phyloP scores from a whole-genome alignment of 163 green algal genomes.

The Volvox carteri region DNA sequence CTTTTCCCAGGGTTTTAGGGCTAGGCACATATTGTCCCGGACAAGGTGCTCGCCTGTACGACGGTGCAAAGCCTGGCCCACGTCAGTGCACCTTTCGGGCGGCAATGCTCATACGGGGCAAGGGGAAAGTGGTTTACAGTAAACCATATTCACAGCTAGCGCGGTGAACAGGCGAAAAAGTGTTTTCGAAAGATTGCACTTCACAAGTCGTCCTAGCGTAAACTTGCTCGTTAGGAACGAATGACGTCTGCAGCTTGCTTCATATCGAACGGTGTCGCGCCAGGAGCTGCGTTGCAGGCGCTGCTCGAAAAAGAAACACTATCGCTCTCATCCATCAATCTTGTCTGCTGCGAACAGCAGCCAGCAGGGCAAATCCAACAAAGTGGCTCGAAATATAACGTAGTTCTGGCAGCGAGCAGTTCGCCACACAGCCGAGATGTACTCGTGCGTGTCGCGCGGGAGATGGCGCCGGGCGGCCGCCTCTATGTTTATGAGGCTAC shows the following conservation, averaged over 20 bases:
- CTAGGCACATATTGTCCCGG: too few relatives aligned
- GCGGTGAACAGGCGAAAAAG: too few relatives aligned
- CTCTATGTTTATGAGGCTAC: constrained; percentile 60
- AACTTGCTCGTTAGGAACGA: not conserved
- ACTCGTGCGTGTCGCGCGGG: constrained; percentile 10
- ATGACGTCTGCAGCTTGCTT: constrained; percentile 44
- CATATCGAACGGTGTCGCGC: not conserved
- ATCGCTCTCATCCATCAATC: constrained; percentile 11
- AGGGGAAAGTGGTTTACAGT: too few relatives aligned
- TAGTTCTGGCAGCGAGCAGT: constrained; percentile 27
- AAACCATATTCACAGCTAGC: too few relatives aligned
- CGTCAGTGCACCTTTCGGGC: too few relatives aligned
- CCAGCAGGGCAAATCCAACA: too few relatives aligned
- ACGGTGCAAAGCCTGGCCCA: too few relatives aligned
- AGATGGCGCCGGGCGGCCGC: constrained; percentile 47
- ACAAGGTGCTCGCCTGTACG: too few relatives aligned
- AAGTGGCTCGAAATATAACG: not conserved
- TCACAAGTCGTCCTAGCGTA: too few relatives aligned
- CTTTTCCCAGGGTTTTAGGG: too few relatives aligned
- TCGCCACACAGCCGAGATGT: constrained; percentile 1
- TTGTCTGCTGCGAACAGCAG: constrained; percentile 39
- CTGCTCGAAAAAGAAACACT: constrained; percentile 14
- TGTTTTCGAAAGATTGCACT: too few relatives aligned
- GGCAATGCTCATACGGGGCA: too few relatives aligned
- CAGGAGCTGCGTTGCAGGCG: constrained; percentile 22